Conservation (phyloP, 2,329 filamentous ascomycete species). For the Pyrenochaeta sp. region DNA sequence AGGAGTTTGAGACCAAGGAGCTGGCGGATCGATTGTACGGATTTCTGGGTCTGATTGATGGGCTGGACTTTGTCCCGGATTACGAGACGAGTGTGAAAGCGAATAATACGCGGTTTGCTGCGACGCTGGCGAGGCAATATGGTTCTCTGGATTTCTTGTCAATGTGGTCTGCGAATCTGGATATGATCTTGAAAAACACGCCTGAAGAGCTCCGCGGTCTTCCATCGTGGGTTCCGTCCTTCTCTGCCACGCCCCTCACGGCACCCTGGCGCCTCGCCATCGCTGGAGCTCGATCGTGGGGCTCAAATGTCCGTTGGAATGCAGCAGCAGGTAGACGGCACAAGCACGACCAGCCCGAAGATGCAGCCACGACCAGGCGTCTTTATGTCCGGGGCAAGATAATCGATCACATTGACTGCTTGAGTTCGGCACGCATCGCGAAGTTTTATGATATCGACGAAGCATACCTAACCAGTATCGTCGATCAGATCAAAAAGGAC, state of each 20-base stretch:
- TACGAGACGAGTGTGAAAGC: constrained; percentile 11
- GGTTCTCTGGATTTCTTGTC: constrained; percentile 22
- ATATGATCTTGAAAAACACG: constrained; percentile 23
- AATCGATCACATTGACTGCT: constrained; percentile 13
- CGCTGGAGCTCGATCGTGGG: constrained; percentile 2
- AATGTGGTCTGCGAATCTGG: constrained; percentile 21
- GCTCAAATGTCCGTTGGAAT: constrained; percentile 13
- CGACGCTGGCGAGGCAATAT: constrained; percentile 9
- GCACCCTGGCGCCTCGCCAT: constrained; percentile 17
- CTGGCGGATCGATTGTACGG: constrained; percentile 17
- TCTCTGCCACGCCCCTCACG: constrained; percentile 21
- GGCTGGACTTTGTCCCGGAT: constrained; percentile 16
- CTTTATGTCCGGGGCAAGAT: constrained; percentile 19
- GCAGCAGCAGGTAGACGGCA: constrained; percentile 15
- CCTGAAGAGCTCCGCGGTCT: constrained; percentile 32
- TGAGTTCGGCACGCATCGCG: constrained; percentile 10
- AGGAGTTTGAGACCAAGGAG: constrained; percentile 15
- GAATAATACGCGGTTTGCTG: constrained; percentile 18
- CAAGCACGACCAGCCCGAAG: constrained; percentile 1
- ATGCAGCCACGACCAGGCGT: constrained; percentile 4
- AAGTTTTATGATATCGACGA: constrained; percentile 9
- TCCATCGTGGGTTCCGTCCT: constrained; percentile 46
- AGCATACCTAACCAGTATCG: constrained; percentile 7
- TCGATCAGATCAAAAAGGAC: constrained; percentile 7
- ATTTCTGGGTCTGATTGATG: constrained; percentile 19